Percentiles rank a stretch among this genome's conserved stretches.
Conservation (phyloP, 352 stramenopile species). For the Phytophthora pini region DNA sequence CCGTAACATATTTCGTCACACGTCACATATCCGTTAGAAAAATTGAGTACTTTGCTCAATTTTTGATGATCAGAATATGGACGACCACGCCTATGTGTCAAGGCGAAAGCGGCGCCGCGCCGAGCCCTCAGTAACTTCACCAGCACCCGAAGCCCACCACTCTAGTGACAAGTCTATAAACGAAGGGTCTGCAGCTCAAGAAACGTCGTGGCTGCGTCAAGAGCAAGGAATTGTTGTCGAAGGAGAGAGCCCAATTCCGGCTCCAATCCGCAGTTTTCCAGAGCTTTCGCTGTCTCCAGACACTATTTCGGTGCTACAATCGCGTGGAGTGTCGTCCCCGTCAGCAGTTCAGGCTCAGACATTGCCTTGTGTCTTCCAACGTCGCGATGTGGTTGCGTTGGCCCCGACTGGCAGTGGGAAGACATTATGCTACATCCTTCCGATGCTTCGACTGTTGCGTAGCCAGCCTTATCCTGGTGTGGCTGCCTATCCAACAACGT, state of each 20-base stretch:
- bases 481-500: slow-evolving; percentile 61
- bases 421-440: slow-evolving; percentile 96
- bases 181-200: slow-evolving; percentile 32
- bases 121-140: slow-evolving; percentile 9
- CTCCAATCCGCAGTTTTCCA: slow-evolving; percentile 45
- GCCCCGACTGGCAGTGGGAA: slow-evolving; percentile 97
- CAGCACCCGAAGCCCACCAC: background rate
- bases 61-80: slow-evolving; percentile 2
- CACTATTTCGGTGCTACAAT: slow-evolving; percentile 34
- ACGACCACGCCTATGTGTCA: slow-evolving; percentile 40
- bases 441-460: slow-evolving; percentile 68
- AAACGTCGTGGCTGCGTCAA: slow-evolving; percentile 54
- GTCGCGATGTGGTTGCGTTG: slow-evolving; percentile 93
- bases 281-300: slow-evolving; percentile 39
- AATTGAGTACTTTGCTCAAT: background rate
- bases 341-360: slow-evolving; percentile 97
- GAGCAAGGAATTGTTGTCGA: slow-evolving; percentile 58
- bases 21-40: slow-evolving; percentile 15
- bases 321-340: slow-evolving; percentile 78
- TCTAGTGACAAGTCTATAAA: background rate
- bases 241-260: slow-evolving; percentile 34
- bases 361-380: slow-evolving; percentile 81
- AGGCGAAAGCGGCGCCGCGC: slow-evolving; percentile 49
- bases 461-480: slow-evolving; percentile 44
- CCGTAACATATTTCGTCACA: slow-evolving; percentile 8